Evolutionary conservation across 768 basidiomycete genomes (phyloP).

Genomic region (Pleurotus tuber-regium): DNA sequence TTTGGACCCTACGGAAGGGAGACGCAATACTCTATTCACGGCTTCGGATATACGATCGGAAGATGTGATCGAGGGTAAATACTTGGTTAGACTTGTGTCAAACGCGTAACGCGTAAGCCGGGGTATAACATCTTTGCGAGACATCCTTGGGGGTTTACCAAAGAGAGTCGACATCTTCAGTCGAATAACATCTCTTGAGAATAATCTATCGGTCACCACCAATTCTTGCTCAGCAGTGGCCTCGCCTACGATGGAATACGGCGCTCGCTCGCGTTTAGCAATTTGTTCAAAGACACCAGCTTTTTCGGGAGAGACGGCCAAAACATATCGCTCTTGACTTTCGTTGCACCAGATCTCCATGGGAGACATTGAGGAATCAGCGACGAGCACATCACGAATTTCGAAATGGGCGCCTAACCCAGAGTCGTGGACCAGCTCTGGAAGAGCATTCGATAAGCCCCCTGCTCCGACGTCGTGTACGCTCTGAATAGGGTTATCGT

Average conservation of each 20-base stretch:
- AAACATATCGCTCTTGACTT: slow-evolving; percentile 95
- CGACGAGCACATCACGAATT: slow-evolving; percentile 89
- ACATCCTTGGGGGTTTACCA: slow-evolving; percentile 93
- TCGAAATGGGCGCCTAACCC: slow-evolving; percentile 90
- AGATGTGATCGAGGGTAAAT: slow-evolving; percentile 47
- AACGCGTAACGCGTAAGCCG: slow-evolving; percentile 47
- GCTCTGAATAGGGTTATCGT: slow-evolving; percentile 81
- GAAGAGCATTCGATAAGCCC: slow-evolving; percentile 93
- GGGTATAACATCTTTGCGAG: slow-evolving; percentile 60
- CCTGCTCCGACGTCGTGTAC: slow-evolving; percentile 99
- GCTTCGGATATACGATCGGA: slow-evolving; percentile 58
- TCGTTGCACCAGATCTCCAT: slow-evolving; percentile 99
- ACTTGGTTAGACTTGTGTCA: slow-evolving; percentile 66
- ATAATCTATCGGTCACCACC: slow-evolving; percentile 84
- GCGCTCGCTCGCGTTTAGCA: slow-evolving; percentile 87
- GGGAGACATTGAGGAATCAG: slow-evolving; percentile 92
- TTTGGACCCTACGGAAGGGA: slow-evolving; percentile 93
- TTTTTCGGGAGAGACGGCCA: slow-evolving; percentile 74
- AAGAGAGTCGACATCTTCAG: slow-evolving; percentile 95
- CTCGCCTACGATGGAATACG: slow-evolving; percentile 87
- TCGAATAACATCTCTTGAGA: slow-evolving; percentile 76
- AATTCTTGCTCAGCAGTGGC: slow-evolving; percentile 83
- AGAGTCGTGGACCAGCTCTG: slow-evolving; percentile 96
- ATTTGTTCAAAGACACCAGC: slow-evolving; percentile 68
- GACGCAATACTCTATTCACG: slow-evolving; percentile 76